These are phyloP conservation scores for Yamadazyma phyllophila DNA, from an alignment of 805 yeast species.

Conservation along the genomic window DNA sequence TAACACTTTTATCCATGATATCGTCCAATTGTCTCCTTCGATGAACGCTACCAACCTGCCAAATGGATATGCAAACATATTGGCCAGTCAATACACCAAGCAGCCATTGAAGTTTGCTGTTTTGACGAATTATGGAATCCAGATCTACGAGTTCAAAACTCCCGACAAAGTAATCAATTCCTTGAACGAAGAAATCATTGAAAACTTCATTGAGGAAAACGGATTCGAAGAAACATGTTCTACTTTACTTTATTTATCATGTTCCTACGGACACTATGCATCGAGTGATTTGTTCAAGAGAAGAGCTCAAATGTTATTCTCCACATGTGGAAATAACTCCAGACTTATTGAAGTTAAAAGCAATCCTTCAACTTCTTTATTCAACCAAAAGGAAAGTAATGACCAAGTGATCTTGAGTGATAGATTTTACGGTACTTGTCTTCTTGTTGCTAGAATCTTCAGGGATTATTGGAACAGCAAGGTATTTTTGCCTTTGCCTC, in stretches of 20 bases:
- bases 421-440: conserved; percentile 82
- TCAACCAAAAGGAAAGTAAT: conserved; percentile 28
- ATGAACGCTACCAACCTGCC: conserved; percentile 75
- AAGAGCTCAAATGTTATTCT: conserved; percentile 49
- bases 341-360: conserved; percentile 25
- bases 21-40: conserved; percentile 65
- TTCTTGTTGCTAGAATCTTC: conserved; percentile 73
- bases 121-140: conserved; percentile 75
- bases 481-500: conserved; percentile 54
- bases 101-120: conserved; percentile 74
- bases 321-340: conserved; percentile 55
- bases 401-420: conserved; percentile 88
- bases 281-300: conserved; percentile 47
- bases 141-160: conserved; percentile 71
- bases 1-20: conserved; percentile 57
- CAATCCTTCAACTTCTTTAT: conserved; percentile 6
- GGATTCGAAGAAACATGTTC: conserved; percentile 91
- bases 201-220: conserved; percentile 70
- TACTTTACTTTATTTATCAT: conserved; percentile 78
- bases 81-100: conserved; percentile 79
- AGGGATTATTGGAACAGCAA: conserved; percentile 75
- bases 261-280: conserved; percentile 57
- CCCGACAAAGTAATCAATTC: conserved; percentile 77
- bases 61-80: conserved; percentile 77
- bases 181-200: conserved; percentile 62